Percentiles rank a stretch among this genome's conserved stretches.
These are phyloP conservation scores for Margaritispora aquatica DNA, from an alignment of 495 filamentous ascomycete genomes.

Conservation along the genomic window DNA sequence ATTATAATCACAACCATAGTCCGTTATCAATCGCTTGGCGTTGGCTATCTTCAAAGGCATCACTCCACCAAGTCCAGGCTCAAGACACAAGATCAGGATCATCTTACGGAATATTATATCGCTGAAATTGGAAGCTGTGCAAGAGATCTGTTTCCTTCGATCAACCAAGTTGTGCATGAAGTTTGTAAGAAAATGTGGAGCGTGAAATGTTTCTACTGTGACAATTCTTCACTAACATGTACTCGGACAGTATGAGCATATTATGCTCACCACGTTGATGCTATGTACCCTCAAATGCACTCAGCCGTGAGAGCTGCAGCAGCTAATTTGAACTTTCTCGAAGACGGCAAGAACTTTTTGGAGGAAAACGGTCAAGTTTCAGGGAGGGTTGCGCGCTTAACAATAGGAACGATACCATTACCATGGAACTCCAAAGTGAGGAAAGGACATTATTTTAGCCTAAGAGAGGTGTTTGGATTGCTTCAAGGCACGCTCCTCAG, in stretches of 20 bases:
- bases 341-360: conserved; percentile 6
- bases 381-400: not conserved
- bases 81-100: not conserved
- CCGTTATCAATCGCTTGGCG: too few relatives aligned
- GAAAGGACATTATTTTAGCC: not conserved
- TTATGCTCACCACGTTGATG: conserved; percentile 2
- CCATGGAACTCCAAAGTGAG: not conserved
- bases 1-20: too few relatives aligned
- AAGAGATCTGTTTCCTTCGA: not conserved
- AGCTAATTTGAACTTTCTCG: not conserved
- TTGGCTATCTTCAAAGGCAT: too few relatives aligned
- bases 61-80: not conserved
- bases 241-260: not conserved
- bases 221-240: not conserved
- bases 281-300: not conserved
- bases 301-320: not conserved
- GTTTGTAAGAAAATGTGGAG: too few relatives aligned
- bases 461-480: not conserved
- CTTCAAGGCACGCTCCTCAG: conserved; percentile 2
- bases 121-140: not conserved
- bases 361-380: not conserved
- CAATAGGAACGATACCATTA: not conserved
- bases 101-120: too few relatives aligned
- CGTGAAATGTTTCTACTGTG: too few relatives aligned
- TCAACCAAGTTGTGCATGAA: too few relatives aligned